phyloP scores from a whole-genome alignment of 176 grass and related monocot species.

The Dactylis glomerata region DNA sequence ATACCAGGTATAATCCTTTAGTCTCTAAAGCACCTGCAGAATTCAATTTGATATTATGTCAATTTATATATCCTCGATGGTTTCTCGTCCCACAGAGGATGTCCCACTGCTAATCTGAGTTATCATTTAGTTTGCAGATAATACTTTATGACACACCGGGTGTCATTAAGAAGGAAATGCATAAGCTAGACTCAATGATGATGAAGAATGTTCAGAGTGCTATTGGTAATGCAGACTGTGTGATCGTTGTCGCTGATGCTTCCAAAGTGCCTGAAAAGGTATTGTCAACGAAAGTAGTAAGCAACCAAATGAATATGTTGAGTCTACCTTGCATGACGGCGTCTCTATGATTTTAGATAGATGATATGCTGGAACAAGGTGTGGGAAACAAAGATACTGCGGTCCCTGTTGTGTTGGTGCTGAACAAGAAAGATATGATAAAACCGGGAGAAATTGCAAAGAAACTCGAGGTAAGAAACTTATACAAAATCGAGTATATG shows the following conservation, averaged over 20 bases:
- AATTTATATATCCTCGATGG: neutral
- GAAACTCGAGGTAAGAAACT: slow-evolving; percentile 60
- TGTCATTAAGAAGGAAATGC: slow-evolving; percentile 82
- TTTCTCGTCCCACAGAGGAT: neutral
- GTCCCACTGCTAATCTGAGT: slow-evolving; percentile 52
- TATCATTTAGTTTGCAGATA: slow-evolving; percentile 95
- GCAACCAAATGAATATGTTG: neutral
- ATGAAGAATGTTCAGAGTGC: slow-evolving; percentile 90
- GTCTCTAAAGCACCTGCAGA: slow-evolving; percentile 24
- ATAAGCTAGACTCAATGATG: slow-evolving; percentile 91
- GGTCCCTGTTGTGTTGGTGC: slow-evolving; percentile 63
- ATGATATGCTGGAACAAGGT: slow-evolving; percentile 79
- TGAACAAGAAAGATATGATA: slow-evolving; percentile 97
- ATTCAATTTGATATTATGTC: neutral
- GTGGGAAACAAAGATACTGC: slow-evolving; percentile 47
- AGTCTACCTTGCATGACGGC: neutral
- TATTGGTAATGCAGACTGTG: slow-evolving; percentile 76
- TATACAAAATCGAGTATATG: neutral
- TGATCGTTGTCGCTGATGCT: slow-evolving; percentile 76
- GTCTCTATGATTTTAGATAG: slow-evolving; percentile 47
- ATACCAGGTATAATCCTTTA: slow-evolving; percentile 73
- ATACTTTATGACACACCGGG: slow-evolving; percentile 97
- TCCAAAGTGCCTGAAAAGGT: slow-evolving; percentile 76
- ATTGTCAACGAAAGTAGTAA: slow-evolving; percentile 10
- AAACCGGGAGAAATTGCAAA: slow-evolving; percentile 98